phyloP scores from a whole-genome alignment of 2,329 filamentous ascomycete genomes.

The Tothia fuscella region DNA sequence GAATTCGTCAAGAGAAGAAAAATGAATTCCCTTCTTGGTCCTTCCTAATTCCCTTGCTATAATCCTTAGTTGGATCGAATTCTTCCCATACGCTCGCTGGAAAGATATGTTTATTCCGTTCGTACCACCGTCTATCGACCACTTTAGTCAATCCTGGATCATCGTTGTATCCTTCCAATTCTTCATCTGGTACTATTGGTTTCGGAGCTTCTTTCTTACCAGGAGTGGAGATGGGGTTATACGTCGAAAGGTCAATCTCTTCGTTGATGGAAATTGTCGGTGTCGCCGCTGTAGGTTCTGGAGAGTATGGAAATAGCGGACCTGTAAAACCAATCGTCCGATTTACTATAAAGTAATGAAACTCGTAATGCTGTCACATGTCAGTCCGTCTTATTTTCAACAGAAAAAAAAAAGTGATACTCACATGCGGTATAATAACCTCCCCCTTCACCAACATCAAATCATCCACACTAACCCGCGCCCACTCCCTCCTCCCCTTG shows the following conservation, averaged over 20 bases:
- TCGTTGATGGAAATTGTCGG: conserved; percentile 14
- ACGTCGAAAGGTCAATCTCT: conserved; percentile 17
- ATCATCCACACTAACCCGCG: conserved; percentile 86
- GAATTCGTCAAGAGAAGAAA: too few relatives aligned
- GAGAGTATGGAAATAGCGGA: conserved; percentile 65
- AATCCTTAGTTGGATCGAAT: conserved; percentile 83
- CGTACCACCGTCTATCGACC: conserved; percentile 92
- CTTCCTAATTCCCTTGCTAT: conserved; percentile 62
- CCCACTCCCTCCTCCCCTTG: conserved; percentile 71
- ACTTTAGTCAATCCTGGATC: conserved; percentile 82
- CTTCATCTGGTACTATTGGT: conserved; percentile 36
- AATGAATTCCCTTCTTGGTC: conserved; percentile 87
- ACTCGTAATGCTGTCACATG: conserved; percentile 70
- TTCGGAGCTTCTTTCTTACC: conserved; percentile 24
- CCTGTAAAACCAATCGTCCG: conserved; percentile 64
- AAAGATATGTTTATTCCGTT: conserved; percentile 96
- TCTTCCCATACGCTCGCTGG: conserved; percentile 93
- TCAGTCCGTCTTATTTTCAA: conserved; percentile 14
- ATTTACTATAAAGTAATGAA: conserved; percentile 95
- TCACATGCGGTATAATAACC: conserved; percentile 86
- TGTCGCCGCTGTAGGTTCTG: conserved; percentile 33
- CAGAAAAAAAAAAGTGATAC: conserved; percentile 24
- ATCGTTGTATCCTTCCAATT: conserved; percentile 60
- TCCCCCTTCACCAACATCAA: conserved; percentile 84
- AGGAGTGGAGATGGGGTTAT: conserved; percentile 30